Base-by-base conservation (phyloP, 2,329 filamentous ascomycete species). In the Phialocephala sp. region DNA sequence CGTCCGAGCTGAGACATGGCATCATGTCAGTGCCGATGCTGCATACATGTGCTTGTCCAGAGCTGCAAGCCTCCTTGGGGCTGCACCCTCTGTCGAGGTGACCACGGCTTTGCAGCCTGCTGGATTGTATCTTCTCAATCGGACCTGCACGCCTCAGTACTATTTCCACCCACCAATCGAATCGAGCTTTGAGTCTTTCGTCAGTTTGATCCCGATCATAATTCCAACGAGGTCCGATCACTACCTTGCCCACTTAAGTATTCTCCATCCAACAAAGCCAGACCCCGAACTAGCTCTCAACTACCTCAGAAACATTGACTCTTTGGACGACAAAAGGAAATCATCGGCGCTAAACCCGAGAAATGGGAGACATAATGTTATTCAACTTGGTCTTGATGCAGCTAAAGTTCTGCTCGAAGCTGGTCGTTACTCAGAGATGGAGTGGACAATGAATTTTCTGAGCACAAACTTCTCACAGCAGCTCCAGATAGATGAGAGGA, bases 391-490 rank as follows among this genome's bases (percentile, higher is more conserved):
- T 20, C 63, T 76, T 20, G 67, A 72, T 37, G 66, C 73, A 9
- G 71, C 74, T 27, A 71, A 68, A 6, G 67, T 72, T 22, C 54
- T 75, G 2, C 68, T 76, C 1, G 66, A 69, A 35, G 47, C 67
- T 3, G 66, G 73, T 9, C 63, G 68, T 18, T 67, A 67, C 22
- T 36, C 60, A 14, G 72, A 76, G 35, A 73, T 72, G 6, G 61
- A 69, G 12, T 69, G 68, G 69, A 64, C 76, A 12, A 71, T 76
- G 67, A 59, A 74, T n/a, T 69, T 70, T 35, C 55, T 76, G 14
- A 66, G 71, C 8, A 65, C 52, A 2, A 69, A 68, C 36, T 75
- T 68, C 60, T 65, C 72, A 2, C 60, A 68, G 50, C 60, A 71
- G 24, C 43, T 74, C 12, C 71, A 71, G 11, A 60, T 71, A 11